phyloP scores from a whole-genome alignment of 345 rosid genomes.

The Melaleuca alternifolia region DNA sequence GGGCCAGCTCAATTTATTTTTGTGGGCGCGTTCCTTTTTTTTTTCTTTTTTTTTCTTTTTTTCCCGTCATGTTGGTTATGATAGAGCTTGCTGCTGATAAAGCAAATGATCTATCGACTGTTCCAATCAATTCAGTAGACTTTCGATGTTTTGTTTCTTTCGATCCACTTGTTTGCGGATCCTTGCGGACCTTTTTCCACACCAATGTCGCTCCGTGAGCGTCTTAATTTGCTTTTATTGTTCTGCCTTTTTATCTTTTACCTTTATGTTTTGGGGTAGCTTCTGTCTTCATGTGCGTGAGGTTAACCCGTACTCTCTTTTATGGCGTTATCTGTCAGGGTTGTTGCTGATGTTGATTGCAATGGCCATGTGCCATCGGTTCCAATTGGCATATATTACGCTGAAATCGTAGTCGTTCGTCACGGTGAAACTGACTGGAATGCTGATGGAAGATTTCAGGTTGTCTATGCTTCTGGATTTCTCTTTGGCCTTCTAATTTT shows the following conservation, averaged over 20 bases:
- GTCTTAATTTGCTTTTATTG: background rate
- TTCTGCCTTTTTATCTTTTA: background rate
- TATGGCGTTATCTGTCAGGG: background rate
- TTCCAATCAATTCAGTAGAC: background rate
- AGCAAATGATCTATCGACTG: accelerated
- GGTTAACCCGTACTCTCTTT: background rate
- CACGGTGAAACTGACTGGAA: slow-evolving; percentile 90
- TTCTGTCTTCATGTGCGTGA: background rate
- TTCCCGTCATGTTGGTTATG: background rate
- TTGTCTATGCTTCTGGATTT: background rate
- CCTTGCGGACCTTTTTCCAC: background rate
- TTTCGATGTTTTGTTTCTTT: background rate
- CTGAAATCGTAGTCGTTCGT: slow-evolving; percentile 70
- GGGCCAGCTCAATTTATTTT: background rate
- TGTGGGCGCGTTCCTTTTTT: background rate
- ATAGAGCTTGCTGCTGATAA: background rate
- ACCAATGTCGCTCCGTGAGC: background rate
- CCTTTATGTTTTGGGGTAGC: background rate
- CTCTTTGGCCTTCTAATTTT: background rate
- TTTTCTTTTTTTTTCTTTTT: too few species aligned
- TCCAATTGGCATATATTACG: slow-evolving; percentile 10
- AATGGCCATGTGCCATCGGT: slow-evolving; percentile 4
- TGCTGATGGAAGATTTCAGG: slow-evolving; percentile 64
- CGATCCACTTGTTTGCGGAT: background rate
- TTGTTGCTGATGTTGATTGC: background rate